Percentiles rank a stretch among this genome's conserved stretches.
These are phyloP conservation scores for Carallia pectinifolia DNA, from an alignment of 345 rosid genomes.

Conservation along the genomic window DNA sequence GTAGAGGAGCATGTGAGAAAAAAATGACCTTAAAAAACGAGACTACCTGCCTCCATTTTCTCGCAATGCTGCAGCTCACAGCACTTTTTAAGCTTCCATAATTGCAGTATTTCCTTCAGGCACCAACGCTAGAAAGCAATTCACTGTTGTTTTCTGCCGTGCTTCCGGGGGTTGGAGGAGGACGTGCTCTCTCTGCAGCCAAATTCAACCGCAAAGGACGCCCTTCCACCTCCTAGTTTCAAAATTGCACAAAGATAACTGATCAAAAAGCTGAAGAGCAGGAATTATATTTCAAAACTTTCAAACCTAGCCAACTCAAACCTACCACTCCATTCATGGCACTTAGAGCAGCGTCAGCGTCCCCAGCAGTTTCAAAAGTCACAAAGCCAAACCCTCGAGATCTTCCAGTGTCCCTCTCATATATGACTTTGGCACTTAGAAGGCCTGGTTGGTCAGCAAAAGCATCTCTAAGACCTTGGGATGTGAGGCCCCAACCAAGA, in stretches of 20 bases:
- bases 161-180: slow-evolving; percentile 25
- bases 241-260: neutral
- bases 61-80: neutral
- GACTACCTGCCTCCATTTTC: neutral
- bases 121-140: slow-evolving; percentile 45
- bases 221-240: slow-evolving; percentile 83
- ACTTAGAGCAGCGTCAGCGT: slow-evolving; percentile 53
- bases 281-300: neutral
- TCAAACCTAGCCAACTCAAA: slow-evolving; percentile 3
- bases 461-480: slow-evolving; percentile 67
- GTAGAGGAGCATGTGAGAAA: neutral
- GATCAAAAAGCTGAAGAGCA: slow-evolving; percentile 6
- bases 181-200: slow-evolving; percentile 54
- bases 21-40: neutral
- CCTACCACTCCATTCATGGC: slow-evolving; percentile 83
- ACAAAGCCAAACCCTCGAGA: slow-evolving; percentile 88
- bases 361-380: slow-evolving; percentile 66
- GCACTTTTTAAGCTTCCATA: slow-evolving; percentile 5
- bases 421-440: slow-evolving; percentile 76
- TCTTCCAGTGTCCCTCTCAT: slow-evolving; percentile 67
- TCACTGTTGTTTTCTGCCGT: slow-evolving; percentile 38
- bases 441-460: slow-evolving; percentile 69
- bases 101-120: slow-evolving; percentile 23
- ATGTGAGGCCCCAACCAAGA: slow-evolving; percentile 79
- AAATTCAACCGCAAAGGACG: slow-evolving; percentile 71